These are phyloP conservation scores for Beauveria medogensis DNA, from an alignment of 2,329 filamentous ascomycete species.

Conservation along the genomic window DNA sequence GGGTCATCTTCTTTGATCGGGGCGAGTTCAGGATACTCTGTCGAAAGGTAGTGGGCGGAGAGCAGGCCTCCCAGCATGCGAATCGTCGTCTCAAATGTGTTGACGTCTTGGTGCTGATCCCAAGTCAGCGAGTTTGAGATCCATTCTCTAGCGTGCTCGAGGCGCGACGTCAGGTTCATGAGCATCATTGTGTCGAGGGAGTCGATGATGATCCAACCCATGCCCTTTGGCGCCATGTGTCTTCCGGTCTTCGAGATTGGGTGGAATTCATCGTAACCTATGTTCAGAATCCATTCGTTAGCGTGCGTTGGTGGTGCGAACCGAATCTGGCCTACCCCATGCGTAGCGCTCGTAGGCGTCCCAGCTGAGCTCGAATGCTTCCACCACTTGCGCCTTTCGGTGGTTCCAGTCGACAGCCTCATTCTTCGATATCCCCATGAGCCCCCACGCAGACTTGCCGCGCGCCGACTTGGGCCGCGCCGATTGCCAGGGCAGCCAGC, in stretches of 20 bases:
- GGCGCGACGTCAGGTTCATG: slow-evolving; percentile 88
- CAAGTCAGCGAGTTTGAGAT: slow-evolving; percentile 73
- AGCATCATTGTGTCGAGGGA: slow-evolving; percentile 93
- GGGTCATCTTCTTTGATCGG: slow-evolving; percentile 63
- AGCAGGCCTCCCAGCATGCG: slow-evolving; percentile 92
- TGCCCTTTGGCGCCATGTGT: slow-evolving; percentile 79
- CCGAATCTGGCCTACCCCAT: slow-evolving; percentile 59
- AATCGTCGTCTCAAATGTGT: slow-evolving; percentile 96
- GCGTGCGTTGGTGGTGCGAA: not conserved
- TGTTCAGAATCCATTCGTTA: not conserved
- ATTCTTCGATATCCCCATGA: slow-evolving; percentile 44
- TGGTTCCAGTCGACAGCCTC: slow-evolving; percentile 62
- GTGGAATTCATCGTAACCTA: slow-evolving; percentile 78
- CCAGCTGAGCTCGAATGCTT: slow-evolving; percentile 89
- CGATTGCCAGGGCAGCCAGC: slow-evolving; percentile 42
- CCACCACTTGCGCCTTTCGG: slow-evolving; percentile 72
- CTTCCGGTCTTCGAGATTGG: slow-evolving; percentile 70
- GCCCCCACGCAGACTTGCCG: slow-evolving; percentile 43
- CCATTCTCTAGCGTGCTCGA: slow-evolving; percentile 84
- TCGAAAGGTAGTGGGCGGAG: slow-evolving; percentile 92
- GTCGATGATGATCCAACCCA: slow-evolving; percentile 98
- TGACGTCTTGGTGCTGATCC: slow-evolving; percentile 90
- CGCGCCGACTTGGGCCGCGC: slow-evolving; percentile 26
- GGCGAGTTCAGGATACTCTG: slow-evolving; percentile 69
- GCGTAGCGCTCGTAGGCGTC: slow-evolving; percentile 86